Base-by-base conservation (phyloP, 495 filamentous ascomycete species). In the Penicillium chermesinum region DNA sequence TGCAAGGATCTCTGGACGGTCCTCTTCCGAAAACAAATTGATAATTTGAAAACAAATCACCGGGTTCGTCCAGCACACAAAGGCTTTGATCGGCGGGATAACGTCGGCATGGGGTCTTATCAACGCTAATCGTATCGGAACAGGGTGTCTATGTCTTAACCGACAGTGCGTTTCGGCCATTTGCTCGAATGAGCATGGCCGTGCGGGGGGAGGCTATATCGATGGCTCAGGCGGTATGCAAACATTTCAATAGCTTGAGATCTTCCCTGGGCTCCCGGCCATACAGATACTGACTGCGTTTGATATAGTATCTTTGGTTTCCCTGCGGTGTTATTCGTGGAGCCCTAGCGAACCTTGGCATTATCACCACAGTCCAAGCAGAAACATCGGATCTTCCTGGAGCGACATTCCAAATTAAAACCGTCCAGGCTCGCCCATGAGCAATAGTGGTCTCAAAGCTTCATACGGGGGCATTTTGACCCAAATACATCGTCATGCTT, bases 41-140 rank as follows among this genome's bases (percentile, higher is more conserved):
- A 98, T 64, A 97, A 97, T 70, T 73, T 98, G 35, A 98, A 97
- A 73, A 98, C 93, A 12, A 98, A 98, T 65, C 93, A 98, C 63
- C 79, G 93, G 58, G 87, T 89, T 74, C 14, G 73, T 62, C 32
- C 20, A 32, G 45, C 21, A 16, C 32, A 36, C 22, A 18, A 27
- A 22, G 21, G 30, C 8, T 18, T 0, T 4, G 27, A 18, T 14
- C 1, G 4, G 2, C 5, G 16, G 30, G 33, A 13, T 21, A 18
- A 19, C 2, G 4, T 21, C n/a, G 3, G 25, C 25, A 30, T 30
- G 10, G 10, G 25, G 10, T 30, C 10, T 30, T 10, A 30, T 30
- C 1, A 22, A 7, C 4, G 44, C 53, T 59, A 36, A 57, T 43
- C 3, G 16, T 3, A 12, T 43, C 36, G 12, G 16, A 48, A 45